Base-by-base conservation (phyloP, 2,329 filamentous ascomycete species). In the Phaeoacremonium minimum region DNA sequence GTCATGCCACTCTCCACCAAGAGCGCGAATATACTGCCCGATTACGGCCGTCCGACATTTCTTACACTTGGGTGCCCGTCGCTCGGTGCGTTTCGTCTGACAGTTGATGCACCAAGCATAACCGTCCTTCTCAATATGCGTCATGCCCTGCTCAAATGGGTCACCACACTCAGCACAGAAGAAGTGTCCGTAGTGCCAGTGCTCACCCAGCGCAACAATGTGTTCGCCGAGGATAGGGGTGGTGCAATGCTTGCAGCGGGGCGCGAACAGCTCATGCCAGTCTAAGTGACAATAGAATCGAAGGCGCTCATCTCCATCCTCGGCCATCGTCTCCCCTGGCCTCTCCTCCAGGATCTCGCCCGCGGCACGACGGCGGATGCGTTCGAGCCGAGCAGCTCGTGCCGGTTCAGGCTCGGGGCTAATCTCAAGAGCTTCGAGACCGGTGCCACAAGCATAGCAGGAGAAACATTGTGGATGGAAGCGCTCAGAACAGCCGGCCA, bases 91-190 rank as follows among this genome's bases (percentile, higher is more conserved):
- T 55, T 89, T 87, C 12, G 90, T 94, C 66, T 97, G 91, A 57
- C 93, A 98, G 15, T 76, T 76, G 32, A 97, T 78, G 62, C 93
- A 98, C 90, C 93, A 98, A 5, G 93, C 93, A 60, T 95, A 97
- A 8, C 91, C 91, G 48, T 97, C 91, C 63, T 95, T 95, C 58
- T 98, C 93, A 37, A 98, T 82, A 52, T 83, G 80, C 31, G 78
- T 83, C 64, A 73, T 76, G 41, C 76, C 77, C 32, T 72, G 70
- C 47, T 74, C 87, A 57, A 98, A 98, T 1, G 93, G 91, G 65
- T 98, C 91, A 48, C 93, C 93, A 57, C 93, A 98, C 70, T 98
- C 89, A 29, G 93, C 93, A 56, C 93, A 98, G 75, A 98, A 98
- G 67, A 98, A 98, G 64, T 98, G 93, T 0, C 93, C 93, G 36